Percentiles rank a stretch among this genome's conserved stretches.
phyloP scores from a whole-genome alignment of 2,329 filamentous ascomycete genomes.

The Penicillium sp. region DNA sequence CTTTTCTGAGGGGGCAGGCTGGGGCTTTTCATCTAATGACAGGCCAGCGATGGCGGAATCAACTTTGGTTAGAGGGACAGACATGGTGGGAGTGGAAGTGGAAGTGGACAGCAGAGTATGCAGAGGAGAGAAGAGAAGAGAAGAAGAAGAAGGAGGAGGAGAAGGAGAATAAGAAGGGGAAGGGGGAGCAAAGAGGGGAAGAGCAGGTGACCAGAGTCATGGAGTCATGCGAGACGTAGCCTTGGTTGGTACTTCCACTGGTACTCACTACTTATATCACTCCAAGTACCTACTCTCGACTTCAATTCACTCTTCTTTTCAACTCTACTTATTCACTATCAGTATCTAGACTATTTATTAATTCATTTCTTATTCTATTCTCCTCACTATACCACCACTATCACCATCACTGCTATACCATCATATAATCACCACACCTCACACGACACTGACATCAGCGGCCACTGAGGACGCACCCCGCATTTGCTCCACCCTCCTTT shows the following conservation, averaged over 20 bases:
- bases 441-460: slow-evolving; percentile 38
- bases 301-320: not conserved
- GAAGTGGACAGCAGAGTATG: not conserved
- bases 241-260: not conserved
- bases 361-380: not conserved
- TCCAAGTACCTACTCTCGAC: no score
- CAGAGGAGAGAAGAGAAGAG: not conserved
- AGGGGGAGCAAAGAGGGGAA: slow-evolving; percentile 19
- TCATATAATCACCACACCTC: slow-evolving; percentile 11
- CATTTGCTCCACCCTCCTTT: slow-evolving; percentile 33
- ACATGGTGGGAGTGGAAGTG: slow-evolving; percentile 49
- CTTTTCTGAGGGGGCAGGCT: slow-evolving; percentile 34
- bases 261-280: not conserved
- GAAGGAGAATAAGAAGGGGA: slow-evolving; percentile 12
- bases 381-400: not conserved
- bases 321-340: not conserved
- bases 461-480: slow-evolving; percentile 41
- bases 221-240: slow-evolving; percentile 25
- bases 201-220: slow-evolving; percentile 39
- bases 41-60: slow-evolving; percentile 88
- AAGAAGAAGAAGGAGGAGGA: not conserved
- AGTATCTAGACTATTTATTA: not conserved
- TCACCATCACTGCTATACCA: not conserved
- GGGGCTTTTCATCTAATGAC: slow-evolving; percentile 65
- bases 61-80: slow-evolving; percentile 77